These are phyloP conservation scores for Hygrocybe punicea DNA, from an alignment of 768 basidiomycete species.

Conservation along the genomic window DNA sequence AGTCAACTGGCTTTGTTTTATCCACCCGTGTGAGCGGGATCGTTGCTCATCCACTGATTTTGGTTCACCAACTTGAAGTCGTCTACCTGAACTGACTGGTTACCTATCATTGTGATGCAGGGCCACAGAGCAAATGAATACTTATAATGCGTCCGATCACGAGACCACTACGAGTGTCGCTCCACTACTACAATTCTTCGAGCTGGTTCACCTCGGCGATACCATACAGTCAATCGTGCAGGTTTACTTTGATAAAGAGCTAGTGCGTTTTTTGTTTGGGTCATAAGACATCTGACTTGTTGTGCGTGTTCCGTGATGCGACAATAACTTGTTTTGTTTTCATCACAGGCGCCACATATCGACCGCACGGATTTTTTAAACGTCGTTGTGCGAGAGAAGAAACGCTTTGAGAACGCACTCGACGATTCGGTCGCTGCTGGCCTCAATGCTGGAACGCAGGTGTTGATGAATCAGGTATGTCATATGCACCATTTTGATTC, in stretches of 20 bases:
- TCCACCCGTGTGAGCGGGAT: background rate
- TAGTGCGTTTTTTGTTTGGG: slow-evolving; percentile 48
- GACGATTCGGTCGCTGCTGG: slow-evolving; percentile 94
- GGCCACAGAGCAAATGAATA: slow-evolving; percentile 83
- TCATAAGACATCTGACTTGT: no score
- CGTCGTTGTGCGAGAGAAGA: slow-evolving; percentile 91
- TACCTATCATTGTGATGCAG: slow-evolving; percentile 38
- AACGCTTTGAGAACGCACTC: slow-evolving; percentile 85
- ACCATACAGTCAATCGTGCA: slow-evolving; percentile 98
- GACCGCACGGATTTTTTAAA: slow-evolving; percentile 94
- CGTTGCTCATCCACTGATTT: background rate
- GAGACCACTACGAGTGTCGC: slow-evolving; percentile 80
- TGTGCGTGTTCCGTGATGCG: background rate
- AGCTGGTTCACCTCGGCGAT: slow-evolving; percentile 94
- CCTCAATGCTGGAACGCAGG: slow-evolving; percentile 91
- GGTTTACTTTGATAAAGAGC: slow-evolving; percentile 96
- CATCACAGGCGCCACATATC: slow-evolving; percentile 72
- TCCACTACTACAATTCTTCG: slow-evolving; percentile 94
- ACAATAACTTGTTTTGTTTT: background rate
- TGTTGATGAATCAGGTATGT: slow-evolving; percentile 87
- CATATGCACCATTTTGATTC: background rate
- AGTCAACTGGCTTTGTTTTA: slow-evolving; percentile 27
- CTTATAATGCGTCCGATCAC: slow-evolving; percentile 88
- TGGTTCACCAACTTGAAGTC: background rate
- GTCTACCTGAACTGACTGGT: no score